A percentile compares a stretch with the other conserved stretches of the same genome.
phyloP scores from a whole-genome alignment of 768 basidiomycete species.

The Clavaria fumosa region DNA sequence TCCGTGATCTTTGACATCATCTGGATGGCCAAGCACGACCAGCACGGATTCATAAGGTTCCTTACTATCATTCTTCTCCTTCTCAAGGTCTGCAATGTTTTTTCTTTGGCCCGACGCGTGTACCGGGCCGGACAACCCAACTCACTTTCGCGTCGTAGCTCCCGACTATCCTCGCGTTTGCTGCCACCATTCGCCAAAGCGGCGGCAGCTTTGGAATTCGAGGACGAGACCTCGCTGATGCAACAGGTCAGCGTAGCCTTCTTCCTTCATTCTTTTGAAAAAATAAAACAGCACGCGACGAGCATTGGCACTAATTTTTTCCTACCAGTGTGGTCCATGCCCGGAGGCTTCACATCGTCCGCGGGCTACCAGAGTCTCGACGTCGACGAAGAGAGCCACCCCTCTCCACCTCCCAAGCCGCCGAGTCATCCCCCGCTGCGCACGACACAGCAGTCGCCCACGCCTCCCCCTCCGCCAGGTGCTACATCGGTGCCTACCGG shows the following conservation, averaged over 20 bases:
- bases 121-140: no score
- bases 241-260: slow-evolving; percentile 31
- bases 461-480: no score
- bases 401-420: slow-evolving; percentile 9
- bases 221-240: slow-evolving; percentile 32
- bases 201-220: slow-evolving; percentile 39
- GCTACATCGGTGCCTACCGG: no score
- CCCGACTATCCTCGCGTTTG: slow-evolving; percentile 41
- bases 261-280: not conserved
- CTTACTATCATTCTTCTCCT: slow-evolving; percentile 39
- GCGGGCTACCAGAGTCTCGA: slow-evolving; percentile 52
- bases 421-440: not conserved
- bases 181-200: slow-evolving; percentile 37
- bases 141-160: slow-evolving; percentile 25
- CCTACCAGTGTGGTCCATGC: slow-evolving; percentile 62
- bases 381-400: slow-evolving; percentile 23
- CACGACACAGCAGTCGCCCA: no score
- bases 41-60: slow-evolving; percentile 38
- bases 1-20: slow-evolving; percentile 58
- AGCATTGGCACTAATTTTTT: no score
- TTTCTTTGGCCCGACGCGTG: no score
- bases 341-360: slow-evolving; percentile 49
- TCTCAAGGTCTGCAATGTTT: slow-evolving; percentile 43
- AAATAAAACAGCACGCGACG: no score
- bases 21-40: slow-evolving; percentile 45